Evolutionary conservation across 495 filamentous ascomycete genomes (phyloP), one percentile per base, ranked within the genome.

Genomic region (Saxophila tyrrhenica): DNA sequence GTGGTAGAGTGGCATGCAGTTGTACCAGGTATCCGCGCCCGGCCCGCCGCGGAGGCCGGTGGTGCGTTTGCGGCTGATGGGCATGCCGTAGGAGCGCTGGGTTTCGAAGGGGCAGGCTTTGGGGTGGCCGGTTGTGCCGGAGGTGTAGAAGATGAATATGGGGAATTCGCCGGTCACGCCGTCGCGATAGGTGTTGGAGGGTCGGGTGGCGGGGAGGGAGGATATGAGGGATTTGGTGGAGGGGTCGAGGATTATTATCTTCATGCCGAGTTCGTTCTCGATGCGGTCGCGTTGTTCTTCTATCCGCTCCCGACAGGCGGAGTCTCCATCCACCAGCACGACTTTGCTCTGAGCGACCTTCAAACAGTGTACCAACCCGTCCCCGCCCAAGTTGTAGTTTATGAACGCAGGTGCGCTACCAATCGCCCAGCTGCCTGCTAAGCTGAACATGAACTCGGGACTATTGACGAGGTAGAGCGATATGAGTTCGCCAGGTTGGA

Each of bases 1-100:
- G 64, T 91, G 86, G 65, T 89, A 91, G n/a, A 88, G 65, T 1
- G 86, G 86, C 85, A 91, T 89, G 64, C 83, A 85, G 29, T 35
- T 35, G 66, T 88, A 86, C 78, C 80, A 86, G n/a, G 81, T 68
- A 60, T 85, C 81, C 2, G 71, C 74, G 20, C 48, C 41, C n/a
- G 19, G 50, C 22, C 45, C 45, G 25, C 45, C 24, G 23, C 9
- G 23, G 11, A 48, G 24, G 5, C 45, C 45, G 5, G 24, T 48
- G 3, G 21, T 48, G 3, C 45, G 20, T 32, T 43, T 9, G 19
- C 35, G 17, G 7, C 53, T 48, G 1, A 39, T 9, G 19, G 52
- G 48, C 8, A 60, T 49, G 9, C 52, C 43, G 20, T 51, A 48
- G 19, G 49, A 47, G 8, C 53, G 48, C 3, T 55, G 21, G 19